phyloP scores from a whole-genome alignment of 2,329 filamentous ascomycete genomes.

The Xylogone sp. region DNA sequence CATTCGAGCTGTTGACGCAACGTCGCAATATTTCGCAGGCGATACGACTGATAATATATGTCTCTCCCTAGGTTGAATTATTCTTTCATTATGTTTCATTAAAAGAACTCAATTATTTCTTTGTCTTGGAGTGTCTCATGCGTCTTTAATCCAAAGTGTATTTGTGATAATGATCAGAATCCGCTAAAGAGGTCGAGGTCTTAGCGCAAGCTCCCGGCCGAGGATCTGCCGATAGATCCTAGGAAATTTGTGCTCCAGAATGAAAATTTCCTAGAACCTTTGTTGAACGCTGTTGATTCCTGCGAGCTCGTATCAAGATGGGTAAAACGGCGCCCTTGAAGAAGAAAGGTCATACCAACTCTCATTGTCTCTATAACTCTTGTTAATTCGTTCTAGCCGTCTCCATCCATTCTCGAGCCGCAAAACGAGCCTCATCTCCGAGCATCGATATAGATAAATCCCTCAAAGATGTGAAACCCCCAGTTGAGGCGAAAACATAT shows the following conservation, averaged over 20 bases:
- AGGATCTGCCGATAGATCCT: neutral
- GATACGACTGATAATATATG: neutral
- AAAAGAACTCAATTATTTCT: neutral
- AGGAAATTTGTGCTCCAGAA: neutral
- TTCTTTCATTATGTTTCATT: neutral
- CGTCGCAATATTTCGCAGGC: neutral
- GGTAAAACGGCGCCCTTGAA: constrained; percentile 29
- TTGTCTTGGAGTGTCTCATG: neutral
- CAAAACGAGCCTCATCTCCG: constrained; percentile 67
- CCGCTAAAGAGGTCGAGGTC: neutral
- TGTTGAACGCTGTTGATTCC: neutral
- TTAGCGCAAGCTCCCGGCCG: neutral
- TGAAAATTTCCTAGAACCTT: no score
- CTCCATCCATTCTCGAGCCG: constrained; percentile 71
- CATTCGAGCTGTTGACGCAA: constrained; percentile 12
- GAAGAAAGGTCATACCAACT: constrained; percentile 23
- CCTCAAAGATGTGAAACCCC: constrained; percentile 55
- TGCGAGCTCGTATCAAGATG: constrained; percentile 25
- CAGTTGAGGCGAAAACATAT: constrained; percentile 41
- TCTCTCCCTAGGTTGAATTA: neutral
- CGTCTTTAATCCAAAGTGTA: neutral
- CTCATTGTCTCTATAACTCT: constrained; percentile 1
- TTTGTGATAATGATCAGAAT: neutral
- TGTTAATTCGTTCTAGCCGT: constrained; percentile 24
- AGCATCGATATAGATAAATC: constrained; percentile 70